Conservation (phyloP, 768 basidiomycete species). For the Galerina sulciceps region DNA sequence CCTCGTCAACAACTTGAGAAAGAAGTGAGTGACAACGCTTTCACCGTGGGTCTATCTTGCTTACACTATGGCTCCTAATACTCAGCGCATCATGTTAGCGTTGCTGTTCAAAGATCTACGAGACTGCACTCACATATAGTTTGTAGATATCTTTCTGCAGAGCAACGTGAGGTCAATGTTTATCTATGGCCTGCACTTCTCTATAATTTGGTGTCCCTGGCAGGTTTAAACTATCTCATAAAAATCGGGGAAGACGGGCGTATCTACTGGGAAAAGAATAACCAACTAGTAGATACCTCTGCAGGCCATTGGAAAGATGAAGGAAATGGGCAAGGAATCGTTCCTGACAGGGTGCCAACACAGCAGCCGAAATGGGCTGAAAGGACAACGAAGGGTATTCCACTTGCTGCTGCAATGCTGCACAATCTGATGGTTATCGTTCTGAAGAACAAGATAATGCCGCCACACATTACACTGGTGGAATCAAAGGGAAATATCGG, state of each 20-base stretch:
- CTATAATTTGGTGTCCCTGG: neutral
- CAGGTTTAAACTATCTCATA: slow-evolving; percentile 69
- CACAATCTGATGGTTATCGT: neutral
- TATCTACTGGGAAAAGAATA: slow-evolving; percentile 61
- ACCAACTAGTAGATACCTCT: slow-evolving; percentile 62
- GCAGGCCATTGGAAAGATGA: slow-evolving; percentile 67
- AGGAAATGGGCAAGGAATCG: slow-evolving; percentile 57
- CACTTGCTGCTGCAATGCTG: slow-evolving; percentile 22
- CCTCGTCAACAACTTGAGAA: slow-evolving; percentile 61
- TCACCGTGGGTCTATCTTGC: neutral
- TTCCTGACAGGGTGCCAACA: slow-evolving; percentile 39
- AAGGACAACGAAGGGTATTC: slow-evolving; percentile 8
- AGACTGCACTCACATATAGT: neutral
- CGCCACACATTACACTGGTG: slow-evolving; percentile 48
- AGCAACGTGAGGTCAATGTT: slow-evolving; percentile 47
- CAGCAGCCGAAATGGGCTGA: slow-evolving; percentile 3
- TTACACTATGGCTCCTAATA: neutral
- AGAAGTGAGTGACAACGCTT: slow-evolving; percentile 42
- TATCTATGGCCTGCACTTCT: neutral
- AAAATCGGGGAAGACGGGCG: slow-evolving; percentile 56
- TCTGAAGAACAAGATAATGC: slow-evolving; percentile 30
- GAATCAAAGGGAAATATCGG: slow-evolving; percentile 32
- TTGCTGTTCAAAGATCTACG: neutral
- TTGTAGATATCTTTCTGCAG: slow-evolving; percentile 56
- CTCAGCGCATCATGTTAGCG: slow-evolving; percentile 48